A percentile compares a stretch with the other conserved stretches of the same genome.
Evolutionary conservation across 2,329 filamentous ascomycete genomes (phyloP).

Genomic region (Shiraia sp.): DNA sequence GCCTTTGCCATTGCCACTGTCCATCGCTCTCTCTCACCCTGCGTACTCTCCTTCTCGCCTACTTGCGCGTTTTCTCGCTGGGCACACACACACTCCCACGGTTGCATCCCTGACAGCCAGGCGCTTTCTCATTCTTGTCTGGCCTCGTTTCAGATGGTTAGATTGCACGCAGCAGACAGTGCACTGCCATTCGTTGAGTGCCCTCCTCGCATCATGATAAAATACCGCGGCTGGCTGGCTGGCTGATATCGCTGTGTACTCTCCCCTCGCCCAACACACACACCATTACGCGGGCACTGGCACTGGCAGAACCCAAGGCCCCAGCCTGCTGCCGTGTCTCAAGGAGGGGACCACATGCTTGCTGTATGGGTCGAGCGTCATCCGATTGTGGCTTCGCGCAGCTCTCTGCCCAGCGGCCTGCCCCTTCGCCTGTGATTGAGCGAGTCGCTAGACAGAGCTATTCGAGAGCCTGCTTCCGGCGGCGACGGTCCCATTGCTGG

Average conservation of each 20-base stretch:
- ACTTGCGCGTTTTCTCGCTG: too few relatives aligned
- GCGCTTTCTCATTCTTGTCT: too few relatives aligned
- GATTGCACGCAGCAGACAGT: slow-evolving; percentile 33
- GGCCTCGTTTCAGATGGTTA: slow-evolving; percentile 37
- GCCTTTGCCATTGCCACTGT: too few relatives aligned
- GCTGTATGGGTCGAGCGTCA: slow-evolving; percentile 7
- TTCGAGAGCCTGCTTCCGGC: slow-evolving; percentile 15
- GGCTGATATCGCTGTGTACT: slow-evolving; percentile 9
- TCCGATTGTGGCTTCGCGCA: slow-evolving; percentile 7
- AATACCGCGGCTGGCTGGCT: slow-evolving; percentile 28
- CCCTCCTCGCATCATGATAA: slow-evolving; percentile 1
- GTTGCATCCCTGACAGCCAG: too few relatives aligned
- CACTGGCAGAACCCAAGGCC: background rate
- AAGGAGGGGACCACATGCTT: slow-evolving; percentile 1
- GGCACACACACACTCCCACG: too few relatives aligned
- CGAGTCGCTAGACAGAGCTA: slow-evolving; percentile 2
- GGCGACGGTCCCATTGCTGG: slow-evolving; percentile 10
- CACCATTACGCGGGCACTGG: background rate
- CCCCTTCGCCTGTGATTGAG: background rate
- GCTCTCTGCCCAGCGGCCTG: background rate
- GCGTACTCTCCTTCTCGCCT: too few relatives aligned
- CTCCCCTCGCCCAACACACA: slow-evolving; percentile 3
- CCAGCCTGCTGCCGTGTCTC: background rate
- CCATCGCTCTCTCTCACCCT: too few relatives aligned
- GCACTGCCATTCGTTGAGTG: slow-evolving; percentile 30